Base-by-base conservation (phyloP, 805 yeast species). In the Wickerhamiella bombiphila region DNA sequence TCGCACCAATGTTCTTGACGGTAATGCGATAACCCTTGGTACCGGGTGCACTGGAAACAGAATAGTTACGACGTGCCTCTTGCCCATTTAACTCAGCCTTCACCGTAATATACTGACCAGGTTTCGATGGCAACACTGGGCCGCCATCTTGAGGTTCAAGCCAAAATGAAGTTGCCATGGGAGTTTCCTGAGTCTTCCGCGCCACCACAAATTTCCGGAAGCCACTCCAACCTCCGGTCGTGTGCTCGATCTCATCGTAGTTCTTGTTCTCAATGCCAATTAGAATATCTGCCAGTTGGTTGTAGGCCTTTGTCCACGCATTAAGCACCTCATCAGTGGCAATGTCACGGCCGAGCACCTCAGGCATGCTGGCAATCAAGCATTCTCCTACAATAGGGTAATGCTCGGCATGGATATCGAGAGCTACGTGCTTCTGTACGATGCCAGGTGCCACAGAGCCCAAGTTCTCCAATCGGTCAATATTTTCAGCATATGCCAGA, bases 251-350 rank as follows among this genome's bases (percentile, higher is more conserved):
- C 13, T 50, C 45, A 18, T 53, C 44, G 50, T 76, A 77, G 46
- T 64, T 51, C 3, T 56, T 56, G 36, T 55, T 55, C 55, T 77
- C 86, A 16, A 69, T 66, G 29, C 61, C 54, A 44, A 78, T 77
- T 44, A 77, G 61, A 7, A 72, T 54, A 39, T 72, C 65, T 4
- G 85, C 85, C 43, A 77, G 61, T 40, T 67, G 70, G 26, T 66
- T 68, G 53, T 78, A 77, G 4, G 86, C 85, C 30, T 60, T 65
- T 18, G 64, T 60, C 81, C 83, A 78, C 8, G 82, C 81, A 19
- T 59, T 64, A 32, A 74, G 46, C 38, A 78, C 69, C 30, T 65
- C 72, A 3, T 61, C 65, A 15, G 72, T 71, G n/a, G 80, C 80
- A n/a, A 62, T 65, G 31, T 59, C 65, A 4, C 42, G 32, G 4